These are phyloP conservation scores for Albugo candida DNA, from an alignment of 352 stramenopile genomes.

Conservation along the genomic window DNA sequence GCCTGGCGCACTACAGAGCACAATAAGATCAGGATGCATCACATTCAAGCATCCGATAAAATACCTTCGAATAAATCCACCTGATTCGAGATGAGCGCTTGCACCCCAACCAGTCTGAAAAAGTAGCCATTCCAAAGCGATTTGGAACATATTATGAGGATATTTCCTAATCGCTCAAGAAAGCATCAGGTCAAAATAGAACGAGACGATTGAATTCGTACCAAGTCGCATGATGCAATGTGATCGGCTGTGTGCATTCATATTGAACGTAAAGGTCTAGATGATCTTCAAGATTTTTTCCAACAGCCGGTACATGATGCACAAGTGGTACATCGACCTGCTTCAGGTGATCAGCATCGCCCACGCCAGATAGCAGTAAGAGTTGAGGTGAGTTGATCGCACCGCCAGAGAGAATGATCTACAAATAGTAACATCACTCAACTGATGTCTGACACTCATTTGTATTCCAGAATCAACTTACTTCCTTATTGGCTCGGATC, in stretches of 20 bases:
- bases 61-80: constrained; percentile 74
- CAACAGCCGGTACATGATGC: constrained; percentile 56
- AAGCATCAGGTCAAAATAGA: neutral
- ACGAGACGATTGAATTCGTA: constrained; percentile 6
- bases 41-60: neutral
- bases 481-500: constrained; percentile 58
- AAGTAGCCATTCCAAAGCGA: constrained; percentile 72
- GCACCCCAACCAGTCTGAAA: constrained; percentile 44
- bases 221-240: constrained; percentile 78
- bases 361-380: constrained; percentile 77
- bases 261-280: constrained; percentile 81
- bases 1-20: too few species aligned
- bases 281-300: constrained; percentile 80
- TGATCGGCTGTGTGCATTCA: constrained; percentile 75
- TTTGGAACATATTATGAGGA: constrained; percentile 73
- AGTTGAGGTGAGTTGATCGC: constrained; percentile 80
- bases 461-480: neutral
- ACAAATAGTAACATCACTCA: neutral
- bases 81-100: constrained; percentile 65
- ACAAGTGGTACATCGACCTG: constrained; percentile 54
- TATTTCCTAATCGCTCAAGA: constrained; percentile 26
- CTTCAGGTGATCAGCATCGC: constrained; percentile 48
- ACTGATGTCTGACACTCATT: neutral
- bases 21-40: too few species aligned
- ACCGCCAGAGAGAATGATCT: constrained; percentile 69